These are phyloP conservation scores for Trichoderma aggressivum DNA, from an alignment of 2,329 filamentous ascomycete species.

Conservation along the genomic window DNA sequence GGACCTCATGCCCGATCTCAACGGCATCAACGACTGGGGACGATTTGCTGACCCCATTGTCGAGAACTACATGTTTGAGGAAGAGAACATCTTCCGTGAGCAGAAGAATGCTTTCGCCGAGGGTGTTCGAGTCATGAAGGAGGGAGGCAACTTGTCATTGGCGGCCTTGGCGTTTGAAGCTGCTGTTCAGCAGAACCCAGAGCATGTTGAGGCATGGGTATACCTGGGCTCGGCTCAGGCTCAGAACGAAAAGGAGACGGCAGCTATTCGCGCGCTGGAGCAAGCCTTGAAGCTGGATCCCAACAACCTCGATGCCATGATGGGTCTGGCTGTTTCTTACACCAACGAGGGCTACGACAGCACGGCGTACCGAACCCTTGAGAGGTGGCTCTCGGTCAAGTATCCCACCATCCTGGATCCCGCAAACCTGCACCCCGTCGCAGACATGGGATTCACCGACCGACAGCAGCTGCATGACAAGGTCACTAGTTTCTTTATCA, in stretches of 20 bases:
- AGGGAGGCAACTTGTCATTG: constrained; percentile 89
- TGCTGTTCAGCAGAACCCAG: constrained; percentile 82
- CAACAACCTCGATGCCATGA: constrained; percentile 81
- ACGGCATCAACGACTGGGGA: constrained; percentile 60
- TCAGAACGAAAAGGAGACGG: constrained; percentile 97
- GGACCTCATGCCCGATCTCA: constrained; percentile 54
- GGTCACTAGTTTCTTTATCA: constrained; percentile 86
- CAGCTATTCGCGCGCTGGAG: constrained; percentile 89
- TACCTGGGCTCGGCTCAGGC: constrained; percentile 89
- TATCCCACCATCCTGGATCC: constrained; percentile 80
- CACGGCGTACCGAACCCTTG: constrained; percentile 90
- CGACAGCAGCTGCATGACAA: constrained; percentile 84
- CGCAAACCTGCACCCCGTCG: constrained; percentile 66
- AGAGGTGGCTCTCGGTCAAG: constrained; percentile 94
- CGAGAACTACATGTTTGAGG: constrained; percentile 91
- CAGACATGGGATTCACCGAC: constrained; percentile 93
- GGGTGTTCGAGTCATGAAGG: constrained; percentile 86
- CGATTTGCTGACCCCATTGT: constrained; percentile 71
- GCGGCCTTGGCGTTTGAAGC: constrained; percentile 95
- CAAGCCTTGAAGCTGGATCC: constrained; percentile 86
- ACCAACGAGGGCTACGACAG: constrained; percentile 99
- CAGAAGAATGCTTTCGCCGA: constrained; percentile 85
- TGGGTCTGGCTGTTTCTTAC: constrained; percentile 94
- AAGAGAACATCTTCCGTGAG: constrained; percentile 84
- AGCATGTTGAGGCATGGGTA: constrained; percentile 91